Evolutionary conservation across 169 alveolate genomes (phyloP), one percentile per base, ranked within the genome.

Genomic region (Cryptosporidium bovis): DNA sequence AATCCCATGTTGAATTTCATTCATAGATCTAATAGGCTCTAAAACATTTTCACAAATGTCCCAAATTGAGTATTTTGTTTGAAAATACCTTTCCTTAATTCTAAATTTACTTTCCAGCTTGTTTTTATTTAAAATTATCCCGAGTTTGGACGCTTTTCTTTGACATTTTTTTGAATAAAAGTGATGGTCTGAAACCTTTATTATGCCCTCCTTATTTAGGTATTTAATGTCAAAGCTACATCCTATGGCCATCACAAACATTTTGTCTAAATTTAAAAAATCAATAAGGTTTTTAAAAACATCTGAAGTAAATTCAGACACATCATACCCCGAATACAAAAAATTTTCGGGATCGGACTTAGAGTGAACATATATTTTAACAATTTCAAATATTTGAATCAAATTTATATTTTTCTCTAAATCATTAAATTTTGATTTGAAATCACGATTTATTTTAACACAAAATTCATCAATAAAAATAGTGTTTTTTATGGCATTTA

Each of bases 21-120:
- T 53, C 31, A 69, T 56, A n/a, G 55, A 46, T n/a, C 24, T 29
- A 16, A 69, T 53, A 6, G 66, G 27, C 7, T 24, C 18, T 6
- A 69, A 13, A 1, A 55, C 10, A 5, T 31, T 31, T 1, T 69
- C 34, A 10, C 67, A 51, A 31, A 69, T 33, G 50, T 69, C 83
- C 83, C 83, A 69, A 10, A 69, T 69, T 0, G 83, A 69, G 51
- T 69, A 69, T 10, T 40, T 50, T 33, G 83, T 69, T 15, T 36
- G 46, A 18, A 51, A 69, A 20, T 69, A 33, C 13, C 31, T 69
- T 51, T 69, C 83, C 20, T 44, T 27, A 18, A 69, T 24, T 15
- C 46, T 16, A 56, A 33, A 69, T 20, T 53, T 51, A 8, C 24
- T 31, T 24, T 69, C 83, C 44, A 24, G 18, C 15, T 12, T 53